Evolutionary conservation across 805 yeast genomes (phyloP).

Genomic region (Clavispora santaluciae): DNA sequence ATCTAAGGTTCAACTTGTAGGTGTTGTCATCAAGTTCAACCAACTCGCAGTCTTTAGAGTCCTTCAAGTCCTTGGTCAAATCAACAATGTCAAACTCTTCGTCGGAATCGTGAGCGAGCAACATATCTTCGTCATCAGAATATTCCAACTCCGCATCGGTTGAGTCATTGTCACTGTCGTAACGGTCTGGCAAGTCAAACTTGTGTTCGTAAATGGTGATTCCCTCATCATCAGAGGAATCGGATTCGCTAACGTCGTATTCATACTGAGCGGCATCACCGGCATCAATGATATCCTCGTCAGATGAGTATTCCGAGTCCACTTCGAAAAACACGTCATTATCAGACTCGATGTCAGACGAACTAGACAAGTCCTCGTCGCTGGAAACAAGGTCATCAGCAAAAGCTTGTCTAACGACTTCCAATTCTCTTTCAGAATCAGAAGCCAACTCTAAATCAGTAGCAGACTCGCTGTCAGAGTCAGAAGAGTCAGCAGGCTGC

Average conservation of each 20-base stretch:
- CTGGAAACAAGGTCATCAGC: conserved; percentile 30
- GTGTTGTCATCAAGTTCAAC: conserved; percentile 33
- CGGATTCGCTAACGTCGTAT: conserved; percentile 20
- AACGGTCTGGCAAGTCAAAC: conserved; percentile 34
- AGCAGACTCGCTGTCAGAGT: conserved; percentile 7
- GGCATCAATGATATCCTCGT: conserved; percentile 20
- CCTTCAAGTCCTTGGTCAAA: conserved; percentile 37
- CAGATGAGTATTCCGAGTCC: conserved; percentile 24
- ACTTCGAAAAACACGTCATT: conserved; percentile 24
- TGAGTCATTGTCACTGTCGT: conserved; percentile 29
- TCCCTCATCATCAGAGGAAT: conserved; percentile 36
- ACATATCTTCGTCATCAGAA: conserved; percentile 22
- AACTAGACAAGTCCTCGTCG: conserved; percentile 20
- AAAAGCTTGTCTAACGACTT: conserved; percentile 32
- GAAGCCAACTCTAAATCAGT: conserved; percentile 3
- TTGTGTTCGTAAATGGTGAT: conserved; percentile 39
- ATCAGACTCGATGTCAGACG: conserved; percentile 10
- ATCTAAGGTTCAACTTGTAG: conserved; percentile 37
- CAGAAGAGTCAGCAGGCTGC: conserved; percentile 6
- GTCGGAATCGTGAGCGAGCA: conserved; percentile 15
- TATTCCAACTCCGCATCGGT: conserved; percentile 35
- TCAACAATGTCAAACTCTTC: conserved; percentile 33
- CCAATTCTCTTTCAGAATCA: conserved; percentile 19
- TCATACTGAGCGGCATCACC: conserved; percentile 21
- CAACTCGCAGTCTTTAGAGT: conserved; percentile 42